These are phyloP conservation scores for Saccharata proteae DNA, from an alignment of 2,329 filamentous ascomycete genomes.

Conservation along the genomic window DNA sequence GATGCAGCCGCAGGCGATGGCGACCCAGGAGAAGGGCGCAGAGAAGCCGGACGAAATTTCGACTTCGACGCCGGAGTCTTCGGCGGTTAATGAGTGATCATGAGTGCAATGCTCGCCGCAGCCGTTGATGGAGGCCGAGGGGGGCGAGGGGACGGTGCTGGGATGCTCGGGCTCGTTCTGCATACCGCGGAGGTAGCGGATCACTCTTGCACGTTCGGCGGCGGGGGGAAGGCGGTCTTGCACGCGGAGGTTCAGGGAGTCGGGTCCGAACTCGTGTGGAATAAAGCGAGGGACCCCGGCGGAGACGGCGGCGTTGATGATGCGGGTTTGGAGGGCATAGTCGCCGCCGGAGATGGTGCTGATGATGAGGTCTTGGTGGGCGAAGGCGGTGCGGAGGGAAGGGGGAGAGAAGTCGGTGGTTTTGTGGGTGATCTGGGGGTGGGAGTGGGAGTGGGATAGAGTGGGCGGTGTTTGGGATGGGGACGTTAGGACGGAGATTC, in stretches of 20 bases:
- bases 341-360: slow-evolving; percentile 14
- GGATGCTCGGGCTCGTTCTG: slow-evolving; percentile 1
- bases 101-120: neutral
- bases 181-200: slow-evolving; percentile 18
- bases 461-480: slow-evolving; percentile 15
- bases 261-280: slow-evolving; percentile 23
- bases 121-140: no score
- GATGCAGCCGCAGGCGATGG: slow-evolving; percentile 21
- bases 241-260: slow-evolving; percentile 19
- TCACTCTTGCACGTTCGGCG: slow-evolving; percentile 17
- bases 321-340: slow-evolving; percentile 9
- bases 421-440: neutral
- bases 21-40: slow-evolving; percentile 20
- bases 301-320: slow-evolving; percentile 24
- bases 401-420: slow-evolving; percentile 19
- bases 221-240: slow-evolving; percentile 19
- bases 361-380: slow-evolving; percentile 15
- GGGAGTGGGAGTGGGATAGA: neutral
- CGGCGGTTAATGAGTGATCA: no score
- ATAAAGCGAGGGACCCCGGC: slow-evolving; percentile 25
- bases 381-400: slow-evolving; percentile 17
- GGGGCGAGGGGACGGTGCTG: no score
- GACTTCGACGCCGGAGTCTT: no score
- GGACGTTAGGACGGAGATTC: slow-evolving; percentile 17
- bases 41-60: slow-evolving; percentile 2